Conservation (phyloP, 176 grass and related monocot genomes). For the Oryza glaberrima region DNA sequence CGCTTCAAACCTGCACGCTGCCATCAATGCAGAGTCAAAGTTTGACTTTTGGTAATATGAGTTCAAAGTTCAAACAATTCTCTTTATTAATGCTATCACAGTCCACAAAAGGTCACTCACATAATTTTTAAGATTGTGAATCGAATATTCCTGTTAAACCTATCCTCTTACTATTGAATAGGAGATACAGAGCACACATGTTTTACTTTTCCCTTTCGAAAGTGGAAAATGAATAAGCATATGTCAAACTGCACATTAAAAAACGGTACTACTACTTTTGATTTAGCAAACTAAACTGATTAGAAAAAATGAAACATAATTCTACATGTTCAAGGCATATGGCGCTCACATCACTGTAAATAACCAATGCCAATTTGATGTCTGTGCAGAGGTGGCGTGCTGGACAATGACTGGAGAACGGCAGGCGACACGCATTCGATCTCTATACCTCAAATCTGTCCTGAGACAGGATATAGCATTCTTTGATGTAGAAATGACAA, state of each 20-base stretch:
- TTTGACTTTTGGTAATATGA: neutral
- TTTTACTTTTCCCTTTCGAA: conserved; percentile 1
- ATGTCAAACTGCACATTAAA: neutral
- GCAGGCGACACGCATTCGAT: conserved; percentile 64
- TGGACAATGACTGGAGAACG: conserved; percentile 86
- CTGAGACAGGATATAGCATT: conserved; percentile 78
- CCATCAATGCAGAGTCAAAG: neutral
- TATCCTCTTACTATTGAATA: neutral
- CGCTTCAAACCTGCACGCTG: conserved; percentile 11
- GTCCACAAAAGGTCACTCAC: neutral
- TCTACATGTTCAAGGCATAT: neutral
- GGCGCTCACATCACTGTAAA: neutral
- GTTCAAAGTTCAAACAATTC: neutral
- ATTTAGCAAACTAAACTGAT: neutral
- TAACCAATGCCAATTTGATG: neutral
- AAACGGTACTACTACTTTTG: neutral
- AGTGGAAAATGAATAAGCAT: neutral
- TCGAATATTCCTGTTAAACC: neutral
- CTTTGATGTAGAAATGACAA: conserved; percentile 77
- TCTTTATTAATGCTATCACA: neutral
- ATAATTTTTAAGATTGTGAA: neutral
- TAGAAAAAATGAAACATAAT: neutral
- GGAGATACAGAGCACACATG: neutral
- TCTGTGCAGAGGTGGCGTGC: conserved; percentile 71
- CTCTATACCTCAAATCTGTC: conserved; percentile 74